Conservation (phyloP, 345 rosid species). For the Eucalyptus lansdowneana region DNA sequence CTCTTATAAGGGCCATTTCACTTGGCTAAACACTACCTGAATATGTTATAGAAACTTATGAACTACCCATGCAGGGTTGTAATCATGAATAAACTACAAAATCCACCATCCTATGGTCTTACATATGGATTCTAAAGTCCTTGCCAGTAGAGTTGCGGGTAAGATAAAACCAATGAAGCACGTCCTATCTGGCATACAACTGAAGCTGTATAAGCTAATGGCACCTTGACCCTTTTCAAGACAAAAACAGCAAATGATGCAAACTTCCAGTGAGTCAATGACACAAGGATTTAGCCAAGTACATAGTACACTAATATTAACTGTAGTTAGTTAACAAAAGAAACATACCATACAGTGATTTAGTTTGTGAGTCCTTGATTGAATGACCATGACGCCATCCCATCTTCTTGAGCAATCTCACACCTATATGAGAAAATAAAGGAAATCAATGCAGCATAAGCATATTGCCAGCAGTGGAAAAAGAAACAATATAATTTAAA, state of each 20-base stretch:
- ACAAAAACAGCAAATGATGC: not conserved
- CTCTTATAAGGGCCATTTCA: not conserved
- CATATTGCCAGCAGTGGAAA: not conserved
- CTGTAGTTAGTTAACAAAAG: not conserved
- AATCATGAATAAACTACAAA: not conserved
- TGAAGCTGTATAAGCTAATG: not conserved
- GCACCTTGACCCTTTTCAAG: not conserved
- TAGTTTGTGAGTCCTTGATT: slow-evolving; percentile 55
- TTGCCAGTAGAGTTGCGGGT: not conserved
- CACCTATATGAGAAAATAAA: slow-evolving; percentile 35
- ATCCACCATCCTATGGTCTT: not conserved
- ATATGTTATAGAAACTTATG: not conserved
- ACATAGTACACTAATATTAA: not conserved
- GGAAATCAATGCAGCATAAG: not conserved
- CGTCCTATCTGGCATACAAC: not conserved
- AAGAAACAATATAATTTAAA: not conserved
- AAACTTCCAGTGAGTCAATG: not conserved
- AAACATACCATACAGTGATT: slow-evolving; percentile 37
- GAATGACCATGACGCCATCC: slow-evolving; percentile 94
- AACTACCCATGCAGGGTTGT: not conserved
- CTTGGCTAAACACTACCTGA: not conserved
- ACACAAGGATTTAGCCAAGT: not conserved
- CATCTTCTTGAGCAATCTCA: slow-evolving; percentile 80
- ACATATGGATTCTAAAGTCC: not conserved
- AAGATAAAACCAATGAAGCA: not conserved